Evolutionary conservation across 495 filamentous ascomycete genomes (phyloP), one percentile per base, ranked within the genome.

Genomic region (Amniculicola lignicola): DNA sequence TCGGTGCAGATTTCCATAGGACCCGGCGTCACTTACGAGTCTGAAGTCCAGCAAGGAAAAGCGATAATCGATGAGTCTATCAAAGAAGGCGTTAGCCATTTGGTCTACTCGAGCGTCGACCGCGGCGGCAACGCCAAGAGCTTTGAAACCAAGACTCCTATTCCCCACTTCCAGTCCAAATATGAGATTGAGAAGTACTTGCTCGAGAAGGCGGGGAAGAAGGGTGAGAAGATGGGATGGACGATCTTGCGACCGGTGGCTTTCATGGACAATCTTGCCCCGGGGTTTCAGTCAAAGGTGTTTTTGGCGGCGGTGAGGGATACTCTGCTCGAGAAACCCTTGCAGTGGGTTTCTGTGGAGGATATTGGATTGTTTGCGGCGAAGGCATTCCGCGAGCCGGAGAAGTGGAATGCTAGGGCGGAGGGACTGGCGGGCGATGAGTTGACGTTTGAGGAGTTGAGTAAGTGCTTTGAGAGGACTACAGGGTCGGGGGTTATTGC

Each of bases 101-200:
- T 88, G 66, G 79, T 88, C 15, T 86, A 86, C 68, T 75, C 71
- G 19, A 83, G 79, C 27, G 83, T 87, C 10, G 86, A 88, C 57
- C 82, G 84, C 16, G 83, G 83, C 44, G 84, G 83, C 39, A 75
- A 81, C 23, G 67, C 68, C 1, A 66, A 63, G 33, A 80, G 75
- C 45, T 76, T 74, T 61, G 59, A 71, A 14, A 83, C 78, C 54
- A 76, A 79, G 9, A 87, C 86, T 1, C 57, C 73, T 1, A 69
- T 87, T 42, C 77, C 78, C 36, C 84, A 88, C 64, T 89, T 87
- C 67, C 62, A 70, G 43, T 67, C 61, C 67, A 89, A 89, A 69
- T 79, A 85, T 60, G 67, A 81, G 24, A 78, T 88, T 66, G 84
- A 89, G 71, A 43, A 74, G 39, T 72, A 88, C 59, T 75, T 90